Base-by-base conservation (phyloP, 441 rosid genomes). In the Populus hybrid region DNA sequence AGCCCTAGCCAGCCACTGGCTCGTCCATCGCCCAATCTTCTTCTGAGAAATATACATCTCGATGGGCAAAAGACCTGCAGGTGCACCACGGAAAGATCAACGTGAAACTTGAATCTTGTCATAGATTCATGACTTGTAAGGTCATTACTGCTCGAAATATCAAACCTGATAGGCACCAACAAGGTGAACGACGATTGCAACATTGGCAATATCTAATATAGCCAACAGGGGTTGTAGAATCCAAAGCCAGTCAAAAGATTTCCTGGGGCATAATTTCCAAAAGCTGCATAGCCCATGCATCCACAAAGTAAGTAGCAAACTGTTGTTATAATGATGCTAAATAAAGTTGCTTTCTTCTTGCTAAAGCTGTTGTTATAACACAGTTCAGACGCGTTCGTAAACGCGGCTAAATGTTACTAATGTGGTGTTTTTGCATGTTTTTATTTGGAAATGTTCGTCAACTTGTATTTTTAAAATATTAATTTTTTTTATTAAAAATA, bases 181-280 rank as follows among this genome's bases (percentile, higher is more conserved):
- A 40, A 92, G 93, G 80, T 93, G 98, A 23, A 93, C 82, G 0
- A 91, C 88, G 65, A 92, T 89, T 68, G 95, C 92, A 14, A 82
- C 86, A 68, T 93, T 92, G n/a, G 93, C 98, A 68, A 92, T 87
- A 83, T 90, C 91, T 31, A 91, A n/a, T n/a, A 85, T 11, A 86
- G 91, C 97, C 98, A 92, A 69, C 74, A 90, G 16, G 97, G 97
- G 74, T 92, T 89, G 40, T 87, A 91, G 83, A 90, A 90, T 33
- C 93, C 95, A 45, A 90, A 90, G 53, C 94, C 97, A 9, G 94
- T 90, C 68, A 90, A 81, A 36, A 92, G 91, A 69, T 90, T 92
- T 75, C 92, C 93, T 0, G 97, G 98, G 4, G 95, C 83, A 18
- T 72, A 2, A 78, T 93, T 90, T 9, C 93, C 97, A 72, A 93